A percentile compares a stretch with the other conserved stretches of the same genome.
phyloP scores from a whole-genome alignment of 768 basidiomycete genomes.

The Hemileccinum rubropunctum region DNA sequence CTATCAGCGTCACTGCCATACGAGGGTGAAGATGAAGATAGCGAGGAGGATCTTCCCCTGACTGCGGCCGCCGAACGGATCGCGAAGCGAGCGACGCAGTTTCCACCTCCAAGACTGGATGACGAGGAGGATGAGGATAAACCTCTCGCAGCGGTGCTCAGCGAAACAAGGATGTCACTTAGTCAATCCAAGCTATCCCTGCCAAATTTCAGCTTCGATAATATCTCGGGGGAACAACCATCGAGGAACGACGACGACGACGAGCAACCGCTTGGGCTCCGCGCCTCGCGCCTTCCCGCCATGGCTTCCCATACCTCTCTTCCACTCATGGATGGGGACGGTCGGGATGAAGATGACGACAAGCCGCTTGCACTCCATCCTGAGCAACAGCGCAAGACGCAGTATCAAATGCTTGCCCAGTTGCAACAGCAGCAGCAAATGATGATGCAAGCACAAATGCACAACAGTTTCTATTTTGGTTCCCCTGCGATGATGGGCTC shows the following conservation, averaged over 20 bases:
- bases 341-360: constrained; percentile 64
- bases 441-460: constrained; percentile 77
- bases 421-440: constrained; percentile 60
- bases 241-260: constrained; percentile 50
- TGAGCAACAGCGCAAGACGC: constrained; percentile 75
- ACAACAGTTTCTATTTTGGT: constrained; percentile 72
- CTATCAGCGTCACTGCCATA: background rate
- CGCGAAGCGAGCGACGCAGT: constrained; percentile 42
- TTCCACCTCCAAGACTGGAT: constrained; percentile 15
- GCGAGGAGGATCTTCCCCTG: constrained; percentile 81
- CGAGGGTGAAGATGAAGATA: constrained; percentile 43
- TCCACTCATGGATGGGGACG: constrained; percentile 35
- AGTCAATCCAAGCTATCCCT: constrained; percentile 43
- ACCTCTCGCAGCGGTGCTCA: constrained; percentile 63
- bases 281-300: constrained; percentile 47
- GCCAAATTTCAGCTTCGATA: constrained; percentile 43
- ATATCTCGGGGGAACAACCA: constrained; percentile 17
- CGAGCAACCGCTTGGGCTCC: constrained; percentile 68
- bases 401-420: constrained; percentile 40
- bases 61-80: constrained; percentile 59
- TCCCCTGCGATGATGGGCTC: constrained; percentile 64
- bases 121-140: constrained; percentile 62
- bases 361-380: constrained; percentile 70
- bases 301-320: constrained; percentile 25
- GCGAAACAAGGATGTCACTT: constrained; percentile 41